phyloP scores from a whole-genome alignment of 169 alveolate genomes.

The Cryptosporidium baileyi region DNA sequence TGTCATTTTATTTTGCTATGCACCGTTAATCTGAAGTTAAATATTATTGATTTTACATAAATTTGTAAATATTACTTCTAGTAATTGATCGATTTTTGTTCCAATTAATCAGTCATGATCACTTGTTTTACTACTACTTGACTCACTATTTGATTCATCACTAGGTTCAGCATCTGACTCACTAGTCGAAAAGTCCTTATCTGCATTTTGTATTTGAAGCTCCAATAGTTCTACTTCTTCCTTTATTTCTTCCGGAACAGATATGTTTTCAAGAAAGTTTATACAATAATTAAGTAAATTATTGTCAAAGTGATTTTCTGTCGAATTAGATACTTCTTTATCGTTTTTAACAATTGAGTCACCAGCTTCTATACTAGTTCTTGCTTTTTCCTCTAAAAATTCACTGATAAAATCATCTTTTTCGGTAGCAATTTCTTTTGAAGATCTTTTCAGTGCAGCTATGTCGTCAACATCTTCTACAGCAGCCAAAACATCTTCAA shows the following conservation, averaged over 20 bases:
- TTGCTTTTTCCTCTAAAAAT: conserved; percentile 70
- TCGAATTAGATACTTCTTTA: too few relatives aligned
- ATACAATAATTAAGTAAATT: conserved; percentile 24
- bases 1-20: too few relatives aligned
- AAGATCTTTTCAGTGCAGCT: conserved; percentile 78
- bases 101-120: too few relatives aligned
- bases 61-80: too few relatives aligned
- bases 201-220: conserved; percentile 12
- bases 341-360: not conserved
- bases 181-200: not conserved
- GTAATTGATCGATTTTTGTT: too few relatives aligned
- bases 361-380: not conserved
- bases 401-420: conserved; percentile 79
- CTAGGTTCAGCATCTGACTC: conserved; percentile 8
- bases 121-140: too few relatives aligned
- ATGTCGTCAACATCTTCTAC: conserved; percentile 87
- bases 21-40: too few relatives aligned
- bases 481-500: conserved; percentile 83
- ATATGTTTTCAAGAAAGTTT: conserved; percentile 23
- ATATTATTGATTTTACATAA: too few relatives aligned
- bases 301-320: not conserved
- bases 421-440: conserved; percentile 75
- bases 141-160: not conserved
- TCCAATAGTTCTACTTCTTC: conserved; percentile 37
- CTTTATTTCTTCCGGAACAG: conserved; percentile 52